These are phyloP conservation scores for Candida chauliodis DNA, from an alignment of 805 yeast species.

Conservation along the genomic window DNA sequence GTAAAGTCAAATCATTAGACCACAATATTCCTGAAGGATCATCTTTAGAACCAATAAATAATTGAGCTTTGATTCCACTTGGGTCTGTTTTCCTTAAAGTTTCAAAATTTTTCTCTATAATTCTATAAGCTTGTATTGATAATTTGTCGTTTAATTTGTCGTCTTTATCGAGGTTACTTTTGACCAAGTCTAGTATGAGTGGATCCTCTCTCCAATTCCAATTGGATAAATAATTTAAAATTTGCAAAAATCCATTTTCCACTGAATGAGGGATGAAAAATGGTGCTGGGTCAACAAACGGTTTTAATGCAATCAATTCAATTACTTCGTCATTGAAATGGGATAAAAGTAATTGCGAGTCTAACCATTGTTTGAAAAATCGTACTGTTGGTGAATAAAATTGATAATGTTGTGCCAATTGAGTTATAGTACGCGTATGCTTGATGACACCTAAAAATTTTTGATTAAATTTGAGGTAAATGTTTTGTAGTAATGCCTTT, in stretches of 20 bases:
- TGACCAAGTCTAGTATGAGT: constrained; percentile 71
- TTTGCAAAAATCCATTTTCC: constrained; percentile 76
- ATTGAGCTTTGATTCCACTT: constrained; percentile 70
- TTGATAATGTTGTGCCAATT: constrained; percentile 67
- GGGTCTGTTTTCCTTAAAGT: constrained; percentile 77
- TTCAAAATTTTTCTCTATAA: constrained; percentile 61
- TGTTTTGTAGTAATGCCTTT: constrained; percentile 54
- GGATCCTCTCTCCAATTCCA: constrained; percentile 98
- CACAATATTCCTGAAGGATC: constrained; percentile 87
- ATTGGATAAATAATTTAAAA: constrained; percentile 61
- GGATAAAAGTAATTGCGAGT: constrained; percentile 67
- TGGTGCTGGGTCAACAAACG: constrained; percentile 87
- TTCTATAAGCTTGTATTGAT: constrained; percentile 57
- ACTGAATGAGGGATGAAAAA: constrained; percentile 75
- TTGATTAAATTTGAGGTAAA: constrained; percentile 62
- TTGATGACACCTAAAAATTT: constrained; percentile 64
- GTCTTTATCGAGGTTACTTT: constrained; percentile 27
- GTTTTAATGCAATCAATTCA: constrained; percentile 78
- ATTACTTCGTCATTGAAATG: constrained; percentile 76
- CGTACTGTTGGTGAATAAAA: constrained; percentile 78
- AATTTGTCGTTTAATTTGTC: constrained; percentile 58
- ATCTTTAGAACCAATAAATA: constrained; percentile 76
- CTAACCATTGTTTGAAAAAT: constrained; percentile 85
- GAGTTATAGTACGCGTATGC: constrained; percentile 76
- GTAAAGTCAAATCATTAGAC: constrained; percentile 60